Percentiles rank a stretch among this genome's conserved stretches.
Evolutionary conservation across 257 asterid genomes (phyloP).

Genomic region (Prunella vulgaris): DNA sequence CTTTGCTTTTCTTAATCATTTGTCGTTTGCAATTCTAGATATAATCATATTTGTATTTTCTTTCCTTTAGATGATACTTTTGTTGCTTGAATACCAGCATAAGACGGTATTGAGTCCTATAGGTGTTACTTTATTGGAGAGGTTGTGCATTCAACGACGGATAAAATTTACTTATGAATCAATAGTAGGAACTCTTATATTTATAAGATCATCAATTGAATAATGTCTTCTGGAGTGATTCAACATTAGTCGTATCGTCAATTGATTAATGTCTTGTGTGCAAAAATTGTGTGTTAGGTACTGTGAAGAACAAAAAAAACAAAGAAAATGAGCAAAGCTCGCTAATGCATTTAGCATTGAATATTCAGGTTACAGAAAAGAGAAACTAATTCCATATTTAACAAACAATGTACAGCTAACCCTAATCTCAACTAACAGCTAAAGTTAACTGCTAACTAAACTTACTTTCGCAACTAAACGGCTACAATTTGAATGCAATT

Average conservation of each 20-base stretch:
- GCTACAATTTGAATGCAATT: background rate
- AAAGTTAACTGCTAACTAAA: background rate
- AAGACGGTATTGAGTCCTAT: background rate
- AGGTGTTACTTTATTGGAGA: background rate
- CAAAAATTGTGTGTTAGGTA: too few relatives aligned
- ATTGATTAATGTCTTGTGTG: too few relatives aligned
- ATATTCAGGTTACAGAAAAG: background rate
- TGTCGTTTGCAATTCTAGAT: background rate
- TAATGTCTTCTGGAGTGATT: background rate
- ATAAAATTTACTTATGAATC: background rate
- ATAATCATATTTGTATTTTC: background rate
- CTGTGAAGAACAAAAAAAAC: too few relatives aligned
- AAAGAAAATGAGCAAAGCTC: too few relatives aligned
- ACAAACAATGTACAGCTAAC: background rate
- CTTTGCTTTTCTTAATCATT: background rate
- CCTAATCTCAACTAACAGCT: background rate
- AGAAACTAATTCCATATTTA: background rate
- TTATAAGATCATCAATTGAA: background rate
- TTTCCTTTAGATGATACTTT: background rate
- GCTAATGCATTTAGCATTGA: too few relatives aligned
- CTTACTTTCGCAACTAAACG: background rate
- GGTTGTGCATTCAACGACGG: background rate
- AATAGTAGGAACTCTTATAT: background rate
- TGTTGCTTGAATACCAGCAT: background rate
- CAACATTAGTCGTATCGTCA: background rate